Evolutionary conservation across 1,284 basidiomycete species (phyloP).

Genomic region (Apiotrichum laibachii): DNA sequence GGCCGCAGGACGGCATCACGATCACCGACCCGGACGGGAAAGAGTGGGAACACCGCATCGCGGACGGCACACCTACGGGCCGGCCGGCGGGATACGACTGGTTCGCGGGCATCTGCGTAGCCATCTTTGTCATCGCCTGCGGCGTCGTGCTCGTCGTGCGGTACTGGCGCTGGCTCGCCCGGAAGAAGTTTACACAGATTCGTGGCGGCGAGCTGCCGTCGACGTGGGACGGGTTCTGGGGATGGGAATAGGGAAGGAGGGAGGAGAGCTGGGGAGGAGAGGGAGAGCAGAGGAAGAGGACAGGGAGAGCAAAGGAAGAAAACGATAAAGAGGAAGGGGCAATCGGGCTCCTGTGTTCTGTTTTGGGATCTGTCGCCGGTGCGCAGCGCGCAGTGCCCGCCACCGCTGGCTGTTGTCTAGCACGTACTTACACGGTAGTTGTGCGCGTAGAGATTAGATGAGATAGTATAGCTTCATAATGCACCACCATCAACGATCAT

Average conservation of each 20-base stretch:
- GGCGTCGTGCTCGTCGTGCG: constrained; percentile 43
- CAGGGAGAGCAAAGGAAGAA: too few relatives aligned
- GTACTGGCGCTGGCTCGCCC: constrained; percentile 45
- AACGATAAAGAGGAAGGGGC: too few relatives aligned
- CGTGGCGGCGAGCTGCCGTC: constrained; percentile 32
- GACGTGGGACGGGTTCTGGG: constrained; percentile 47
- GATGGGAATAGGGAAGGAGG: constrained; percentile 22
- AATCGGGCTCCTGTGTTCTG: too few relatives aligned
- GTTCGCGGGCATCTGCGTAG: constrained; percentile 44
- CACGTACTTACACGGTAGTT: too few relatives aligned
- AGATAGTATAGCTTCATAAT: too few relatives aligned
- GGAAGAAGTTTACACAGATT: constrained; percentile 30
- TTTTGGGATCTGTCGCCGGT: too few relatives aligned
- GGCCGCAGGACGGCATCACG: too few relatives aligned
- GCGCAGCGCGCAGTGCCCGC: too few relatives aligned
- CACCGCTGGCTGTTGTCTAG: too few relatives aligned
- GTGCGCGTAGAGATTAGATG: too few relatives aligned
- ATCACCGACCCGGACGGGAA: constrained; percentile 49
- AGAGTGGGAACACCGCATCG: constrained; percentile 20
- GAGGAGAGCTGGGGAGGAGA: not conserved
- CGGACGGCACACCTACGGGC: constrained; percentile 36
- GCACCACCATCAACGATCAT: too few relatives aligned
- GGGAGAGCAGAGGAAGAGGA: not conserved
- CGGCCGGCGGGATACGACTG: constrained; percentile 37
- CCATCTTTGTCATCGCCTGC: constrained; percentile 38